phyloP scores from a whole-genome alignment of 2,329 filamentous ascomycete genomes.

The Epichloe gansuensis region DNA sequence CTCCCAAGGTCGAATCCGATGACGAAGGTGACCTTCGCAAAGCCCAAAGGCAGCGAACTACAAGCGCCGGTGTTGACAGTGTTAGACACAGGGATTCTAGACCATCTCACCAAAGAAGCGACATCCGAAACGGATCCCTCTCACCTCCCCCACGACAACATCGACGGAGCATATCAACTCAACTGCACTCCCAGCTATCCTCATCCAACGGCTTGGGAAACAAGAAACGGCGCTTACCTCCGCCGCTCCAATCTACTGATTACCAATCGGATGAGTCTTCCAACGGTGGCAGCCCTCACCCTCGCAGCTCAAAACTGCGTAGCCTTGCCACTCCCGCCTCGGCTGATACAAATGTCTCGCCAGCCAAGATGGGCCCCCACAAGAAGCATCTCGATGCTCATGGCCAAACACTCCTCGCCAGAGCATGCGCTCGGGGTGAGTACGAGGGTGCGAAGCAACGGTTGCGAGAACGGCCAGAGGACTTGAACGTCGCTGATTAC shows the following conservation, averaged over 20 bases:
- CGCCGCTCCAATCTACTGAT: conserved; percentile 47
- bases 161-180: conserved; percentile 51
- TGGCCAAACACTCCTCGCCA: conserved; percentile 79
- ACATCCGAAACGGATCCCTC: conserved; percentile 32
- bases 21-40: conserved; percentile 44
- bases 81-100: conserved; percentile 22
- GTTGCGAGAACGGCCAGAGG: conserved; percentile 67
- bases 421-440: conserved; percentile 77
- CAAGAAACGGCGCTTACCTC: conserved; percentile 50
- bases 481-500: conserved; percentile 81
- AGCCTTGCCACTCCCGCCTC: conserved; percentile 42
- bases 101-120: conserved; percentile 19
- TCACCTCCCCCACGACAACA: conserved; percentile 48
- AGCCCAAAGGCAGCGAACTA: conserved; percentile 38
- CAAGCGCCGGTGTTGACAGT: conserved; percentile 28
- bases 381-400: conserved; percentile 88
- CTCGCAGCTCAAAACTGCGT: conserved; percentile 44
- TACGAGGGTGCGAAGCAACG: conserved; percentile 65
- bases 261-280: conserved; percentile 58
- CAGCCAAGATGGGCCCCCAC: conserved; percentile 55
- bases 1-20: conserved; percentile 41
- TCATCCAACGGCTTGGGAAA: conserved; percentile 39
- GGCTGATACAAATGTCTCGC: conserved; percentile 48
- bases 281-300: conserved; percentile 45
- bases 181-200: conserved; percentile 38